Evolutionary conservation across 1,284 basidiomycete genomes (phyloP).

Genomic region (Vanrija pseudolonga): DNA sequence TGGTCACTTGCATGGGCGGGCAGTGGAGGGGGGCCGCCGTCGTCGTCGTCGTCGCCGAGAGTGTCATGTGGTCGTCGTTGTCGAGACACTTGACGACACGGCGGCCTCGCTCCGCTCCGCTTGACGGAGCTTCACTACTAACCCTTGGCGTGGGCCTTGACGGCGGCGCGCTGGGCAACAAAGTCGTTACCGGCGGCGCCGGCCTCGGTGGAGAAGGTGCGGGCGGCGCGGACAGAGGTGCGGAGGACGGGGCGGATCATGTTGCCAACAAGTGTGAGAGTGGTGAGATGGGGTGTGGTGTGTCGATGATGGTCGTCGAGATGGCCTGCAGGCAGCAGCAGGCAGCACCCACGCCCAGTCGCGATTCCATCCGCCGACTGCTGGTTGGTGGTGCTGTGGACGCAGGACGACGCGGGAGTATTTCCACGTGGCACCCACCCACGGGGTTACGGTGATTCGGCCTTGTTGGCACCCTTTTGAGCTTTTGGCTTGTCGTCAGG

Average conservation of each 20-base stretch:
- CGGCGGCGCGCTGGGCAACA: conserved; percentile 31
- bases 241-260: conserved; percentile 18
- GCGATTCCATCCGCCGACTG: conserved; percentile 1
- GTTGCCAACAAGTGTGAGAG: conserved; percentile 8
- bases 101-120: neutral
- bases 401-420: too few relatives aligned
- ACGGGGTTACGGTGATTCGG: neutral
- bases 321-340: neutral
- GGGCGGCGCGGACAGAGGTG: conserved; percentile 17
- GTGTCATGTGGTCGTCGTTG: neutral
- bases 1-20: neutral
- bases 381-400: too few relatives aligned
- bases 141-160: conserved; percentile 42
- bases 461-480: neutral
- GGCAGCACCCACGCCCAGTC: neutral
- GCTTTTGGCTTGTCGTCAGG: neutral
- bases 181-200: conserved; percentile 34
- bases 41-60: neutral
- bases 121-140: conserved; percentile 10
- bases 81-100: neutral
- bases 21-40: neutral
- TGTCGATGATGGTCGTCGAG: neutral
- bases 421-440: too few relatives aligned
- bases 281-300: conserved; percentile 7
- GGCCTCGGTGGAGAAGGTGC: conserved; percentile 13